phyloP scores from a whole-genome alignment of 176 grass and related monocot species.

The Paspalum vaginatum region DNA sequence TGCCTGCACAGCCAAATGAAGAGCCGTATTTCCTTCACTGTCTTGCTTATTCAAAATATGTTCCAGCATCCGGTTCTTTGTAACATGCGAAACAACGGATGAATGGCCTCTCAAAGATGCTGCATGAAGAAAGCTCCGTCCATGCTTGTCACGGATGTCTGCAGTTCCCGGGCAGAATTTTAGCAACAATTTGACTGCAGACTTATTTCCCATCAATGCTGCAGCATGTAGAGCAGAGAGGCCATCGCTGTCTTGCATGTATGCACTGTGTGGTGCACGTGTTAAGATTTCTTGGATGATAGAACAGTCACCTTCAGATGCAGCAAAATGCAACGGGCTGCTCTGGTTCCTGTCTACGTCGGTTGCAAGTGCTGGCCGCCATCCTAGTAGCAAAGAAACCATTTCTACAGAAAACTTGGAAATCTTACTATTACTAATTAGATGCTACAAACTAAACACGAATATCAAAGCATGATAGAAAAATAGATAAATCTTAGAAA shows the following conservation, averaged over 20 bases:
- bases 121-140: conserved; percentile 48
- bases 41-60: conserved; percentile 45
- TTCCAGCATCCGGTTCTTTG: neutral
- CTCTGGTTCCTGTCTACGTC: neutral
- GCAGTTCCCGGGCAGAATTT: conserved; percentile 32
- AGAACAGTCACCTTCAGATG: neutral
- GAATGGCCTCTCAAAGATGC: conserved; percentile 13
- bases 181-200: neutral
- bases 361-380: neutral
- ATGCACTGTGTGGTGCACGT: neutral
- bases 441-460: too few species aligned
- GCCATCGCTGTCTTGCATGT: neutral
- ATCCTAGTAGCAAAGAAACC: neutral
- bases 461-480: too few species aligned
- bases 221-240: neutral
- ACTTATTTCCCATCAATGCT: neutral
- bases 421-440: too few species aligned
- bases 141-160: conserved; percentile 35
- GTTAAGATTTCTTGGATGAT: neutral
- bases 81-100: neutral
- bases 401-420: neutral
- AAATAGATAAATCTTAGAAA: too few species aligned
- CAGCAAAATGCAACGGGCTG: conserved; percentile 15
- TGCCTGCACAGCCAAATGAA: conserved; percentile 46
- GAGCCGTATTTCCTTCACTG: conserved; percentile 42